These are phyloP conservation scores for Conringia planisiliqua DNA, from an alignment of 345 rosid genomes.

Conservation along the genomic window DNA sequence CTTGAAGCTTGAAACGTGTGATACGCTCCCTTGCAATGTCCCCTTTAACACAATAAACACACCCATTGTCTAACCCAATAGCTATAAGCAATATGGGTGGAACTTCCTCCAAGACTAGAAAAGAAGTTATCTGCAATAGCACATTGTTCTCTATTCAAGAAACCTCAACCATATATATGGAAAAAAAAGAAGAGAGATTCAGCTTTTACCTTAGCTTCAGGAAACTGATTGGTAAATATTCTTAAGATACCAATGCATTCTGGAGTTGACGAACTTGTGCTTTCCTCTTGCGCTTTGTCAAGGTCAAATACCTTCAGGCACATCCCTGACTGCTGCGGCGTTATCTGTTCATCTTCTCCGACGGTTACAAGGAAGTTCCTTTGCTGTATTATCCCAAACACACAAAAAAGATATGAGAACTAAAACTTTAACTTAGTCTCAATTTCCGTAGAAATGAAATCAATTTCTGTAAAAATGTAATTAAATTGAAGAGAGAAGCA, in stretches of 20 bases:
- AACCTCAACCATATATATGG: background rate
- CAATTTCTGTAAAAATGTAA: background rate
- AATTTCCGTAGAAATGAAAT: too few relatives aligned
- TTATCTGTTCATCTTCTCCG: constrained; percentile 84
- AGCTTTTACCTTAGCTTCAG: constrained; percentile 76
- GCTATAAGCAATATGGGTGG: constrained; percentile 92
- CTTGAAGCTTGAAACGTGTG: constrained; percentile 81
- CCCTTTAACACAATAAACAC: constrained; percentile 89
- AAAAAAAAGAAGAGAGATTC: background rate
- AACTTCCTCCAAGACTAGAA: constrained; percentile 90
- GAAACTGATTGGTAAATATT: constrained; percentile 89
- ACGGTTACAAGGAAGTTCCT: constrained; percentile 80
- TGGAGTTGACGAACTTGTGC: constrained; percentile 68
- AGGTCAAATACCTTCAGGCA: constrained; percentile 94
- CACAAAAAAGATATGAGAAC: background rate
- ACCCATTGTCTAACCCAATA: constrained; percentile 81
- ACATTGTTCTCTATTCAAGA: constrained; percentile 18
- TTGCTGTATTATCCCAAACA: constrained; percentile 57
- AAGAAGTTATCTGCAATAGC: constrained; percentile 77
- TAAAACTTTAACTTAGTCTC: too few relatives aligned
- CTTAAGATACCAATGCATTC: constrained; percentile 86
- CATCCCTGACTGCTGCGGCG: constrained; percentile 74
- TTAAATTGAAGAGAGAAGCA: too few relatives aligned
- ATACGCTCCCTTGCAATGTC: constrained; percentile 96
- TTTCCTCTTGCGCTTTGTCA: constrained; percentile 78